Base-by-base conservation (phyloP, 257 asterid species). In the Fraxinus excelsior region DNA sequence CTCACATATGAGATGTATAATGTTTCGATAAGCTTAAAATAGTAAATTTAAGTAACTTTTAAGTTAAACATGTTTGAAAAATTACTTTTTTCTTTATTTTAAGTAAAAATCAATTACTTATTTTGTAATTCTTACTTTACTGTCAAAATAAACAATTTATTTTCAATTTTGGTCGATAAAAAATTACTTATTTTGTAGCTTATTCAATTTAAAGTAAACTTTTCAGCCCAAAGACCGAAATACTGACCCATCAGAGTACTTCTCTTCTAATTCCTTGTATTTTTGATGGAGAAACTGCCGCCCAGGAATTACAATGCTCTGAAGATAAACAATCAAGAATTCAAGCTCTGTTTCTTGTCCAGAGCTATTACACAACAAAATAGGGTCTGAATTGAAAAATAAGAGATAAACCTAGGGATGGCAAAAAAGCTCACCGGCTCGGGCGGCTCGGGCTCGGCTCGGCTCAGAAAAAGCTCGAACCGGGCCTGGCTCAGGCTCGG, bases 301-400 rank as follows among this genome's bases (percentile, higher is more conserved):
- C 72, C 82, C 86, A 13, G 80, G 85, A 67, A 86, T 84, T 67
- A 86, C 79, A 16, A 74, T 71, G 81, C 90, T 86, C 90, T 86
- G 78, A 74, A 67, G 46, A 26, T 37, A 75, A 66, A 46, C 34
- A 74, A 62, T 35, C 66, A 58, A 58, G 66, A 58, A 32, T 58
- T 42, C 42, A 35, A 35, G 34, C 2, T 78, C 60, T 25, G 73
- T 67, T 29, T 21, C 40, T 75, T 71, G 37, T 53, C 19, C 79
- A 38, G 16, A 58, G 26, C 76, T 4, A 78, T 28, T 19, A 67
- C 31, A 76, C 16, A 40, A 42, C 7, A 28, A 35, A 35, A 44
- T 18, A 10, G 12, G 31, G 29, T 25, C 35, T 25, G 19, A 62
- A 26, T 2, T 26, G 58, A 60, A 35, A 23, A 23, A 62, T 37